Evolutionary conservation across 352 stramenopile genomes (phyloP).

Genomic region (Phytophthora pisi): DNA sequence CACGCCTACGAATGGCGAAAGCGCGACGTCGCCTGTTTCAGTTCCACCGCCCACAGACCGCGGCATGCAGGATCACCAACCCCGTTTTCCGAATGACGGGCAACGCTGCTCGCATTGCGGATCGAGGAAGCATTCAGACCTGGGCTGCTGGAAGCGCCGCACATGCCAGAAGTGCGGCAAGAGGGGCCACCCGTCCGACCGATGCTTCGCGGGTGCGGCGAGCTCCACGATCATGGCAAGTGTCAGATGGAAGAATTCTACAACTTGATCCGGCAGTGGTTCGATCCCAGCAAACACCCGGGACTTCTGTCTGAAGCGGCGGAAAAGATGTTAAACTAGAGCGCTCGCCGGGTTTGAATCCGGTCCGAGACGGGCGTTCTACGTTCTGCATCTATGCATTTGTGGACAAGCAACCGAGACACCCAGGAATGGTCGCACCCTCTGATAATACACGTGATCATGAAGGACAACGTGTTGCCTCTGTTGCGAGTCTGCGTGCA

Average conservation of each 20-base stretch:
- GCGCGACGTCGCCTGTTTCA: too few species aligned
- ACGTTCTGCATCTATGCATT: constrained; percentile 15
- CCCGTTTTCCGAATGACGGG: too few species aligned
- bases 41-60: too few species aligned
- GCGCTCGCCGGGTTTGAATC: constrained; percentile 14
- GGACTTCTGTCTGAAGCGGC: constrained; percentile 7
- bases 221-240: constrained; percentile 9
- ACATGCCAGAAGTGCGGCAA: too few species aligned
- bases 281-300: constrained; percentile 8
- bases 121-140: too few species aligned
- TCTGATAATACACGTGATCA: constrained; percentile 19
- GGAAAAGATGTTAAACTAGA: constrained; percentile 30
- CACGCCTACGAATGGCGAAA: too few species aligned
- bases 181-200: too few species aligned
- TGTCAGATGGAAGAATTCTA: constrained; percentile 21
- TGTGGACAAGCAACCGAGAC: background rate
- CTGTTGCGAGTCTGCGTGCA: background rate
- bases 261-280: constrained; percentile 20
- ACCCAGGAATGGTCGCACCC: background rate
- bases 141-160: too few species aligned
- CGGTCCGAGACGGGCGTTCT: constrained; percentile 10
- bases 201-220: constrained; percentile 1
- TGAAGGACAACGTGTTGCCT: background rate
- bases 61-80: background rate
- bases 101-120: too few species aligned